These are phyloP conservation scores for Pyrrhoderma noxium DNA, from an alignment of 1,284 basidiomycete species.

Conservation along the genomic window DNA sequence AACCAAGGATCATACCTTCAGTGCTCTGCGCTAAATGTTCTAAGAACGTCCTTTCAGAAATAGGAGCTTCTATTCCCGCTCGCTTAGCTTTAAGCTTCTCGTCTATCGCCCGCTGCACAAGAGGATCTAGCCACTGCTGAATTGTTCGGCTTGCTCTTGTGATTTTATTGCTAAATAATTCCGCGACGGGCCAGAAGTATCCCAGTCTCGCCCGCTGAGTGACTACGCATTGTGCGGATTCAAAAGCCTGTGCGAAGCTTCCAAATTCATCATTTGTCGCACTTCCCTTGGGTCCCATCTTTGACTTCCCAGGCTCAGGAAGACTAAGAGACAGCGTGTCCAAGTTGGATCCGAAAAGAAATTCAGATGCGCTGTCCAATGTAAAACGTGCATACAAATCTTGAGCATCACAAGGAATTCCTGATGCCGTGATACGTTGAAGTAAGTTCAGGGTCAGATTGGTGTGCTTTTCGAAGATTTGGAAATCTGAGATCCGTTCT, in stretches of 20 bases:
- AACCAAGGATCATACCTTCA: constrained; percentile 38
- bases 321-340: constrained; percentile 51
- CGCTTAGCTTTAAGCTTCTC: constrained; percentile 37
- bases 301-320: constrained; percentile 40
- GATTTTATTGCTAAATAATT: constrained; percentile 54
- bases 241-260: constrained; percentile 57
- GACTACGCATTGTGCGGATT: constrained; percentile 49
- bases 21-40: constrained; percentile 60
- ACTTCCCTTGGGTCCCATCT: constrained; percentile 51
- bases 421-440: constrained; percentile 30
- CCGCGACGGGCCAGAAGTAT: constrained; percentile 60
- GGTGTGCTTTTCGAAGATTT: constrained; percentile 54
- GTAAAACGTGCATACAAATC: constrained; percentile 65
- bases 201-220: constrained; percentile 48
- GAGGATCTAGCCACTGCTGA: constrained; percentile 51
- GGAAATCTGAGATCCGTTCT: constrained; percentile 62
- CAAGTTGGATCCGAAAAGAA: constrained; percentile 56
- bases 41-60: constrained; percentile 55
- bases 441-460: constrained; percentile 43
- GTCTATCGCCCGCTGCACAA: constrained; percentile 46
- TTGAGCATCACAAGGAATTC: constrained; percentile 50
- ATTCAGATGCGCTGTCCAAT: constrained; percentile 63
- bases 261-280: constrained; percentile 53
- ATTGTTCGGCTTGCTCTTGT: constrained; percentile 44
- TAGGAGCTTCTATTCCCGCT: constrained; percentile 31